These are phyloP conservation scores for Setomelanomma holmii DNA, from an alignment of 2,329 filamentous ascomycete species.

Conservation along the genomic window DNA sequence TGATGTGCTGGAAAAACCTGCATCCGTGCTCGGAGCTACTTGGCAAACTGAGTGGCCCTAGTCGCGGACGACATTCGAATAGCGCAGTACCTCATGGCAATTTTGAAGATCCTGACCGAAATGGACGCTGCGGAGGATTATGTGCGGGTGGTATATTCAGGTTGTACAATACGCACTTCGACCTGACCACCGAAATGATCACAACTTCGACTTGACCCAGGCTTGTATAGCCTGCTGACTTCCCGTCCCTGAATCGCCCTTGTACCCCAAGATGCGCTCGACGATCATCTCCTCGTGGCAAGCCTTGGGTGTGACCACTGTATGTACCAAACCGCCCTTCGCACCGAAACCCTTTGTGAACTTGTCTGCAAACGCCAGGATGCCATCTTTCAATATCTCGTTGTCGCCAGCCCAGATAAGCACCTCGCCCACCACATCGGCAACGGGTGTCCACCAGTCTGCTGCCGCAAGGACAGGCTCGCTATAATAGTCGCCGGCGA, in stretches of 20 bases:
- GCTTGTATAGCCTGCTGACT: slow-evolving; percentile 46
- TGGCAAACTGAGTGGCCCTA: too few relatives aligned
- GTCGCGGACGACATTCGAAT: too few relatives aligned
- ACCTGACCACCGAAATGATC: too few relatives aligned
- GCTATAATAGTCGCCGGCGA: slow-evolving; percentile 61
- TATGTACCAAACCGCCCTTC: slow-evolving; percentile 37
- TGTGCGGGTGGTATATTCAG: not conserved
- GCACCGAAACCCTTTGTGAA: slow-evolving; percentile 52
- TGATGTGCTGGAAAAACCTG: too few relatives aligned
- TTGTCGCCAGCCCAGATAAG: slow-evolving; percentile 62
- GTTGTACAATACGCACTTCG: not conserved
- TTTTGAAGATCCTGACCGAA: too few relatives aligned
- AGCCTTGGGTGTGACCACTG: slow-evolving; percentile 47
- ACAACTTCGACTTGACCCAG: slow-evolving; percentile 50
- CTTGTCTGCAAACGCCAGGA: slow-evolving; percentile 58
- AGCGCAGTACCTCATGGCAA: too few relatives aligned
- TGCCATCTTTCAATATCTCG: slow-evolving; percentile 65
- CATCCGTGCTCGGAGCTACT: too few relatives aligned
- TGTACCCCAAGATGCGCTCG: slow-evolving; percentile 50
- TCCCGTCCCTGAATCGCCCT: slow-evolving; percentile 43
- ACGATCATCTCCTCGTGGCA: slow-evolving; percentile 54
- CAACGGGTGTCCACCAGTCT: slow-evolving; percentile 62
- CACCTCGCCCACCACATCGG: slow-evolving; percentile 54
- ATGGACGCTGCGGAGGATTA: not conserved
- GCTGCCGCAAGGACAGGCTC: slow-evolving; percentile 58